Evolutionary conservation across 75 land plant genomes (phyloP).

Genomic region (Cryptomeria japonica): DNA sequence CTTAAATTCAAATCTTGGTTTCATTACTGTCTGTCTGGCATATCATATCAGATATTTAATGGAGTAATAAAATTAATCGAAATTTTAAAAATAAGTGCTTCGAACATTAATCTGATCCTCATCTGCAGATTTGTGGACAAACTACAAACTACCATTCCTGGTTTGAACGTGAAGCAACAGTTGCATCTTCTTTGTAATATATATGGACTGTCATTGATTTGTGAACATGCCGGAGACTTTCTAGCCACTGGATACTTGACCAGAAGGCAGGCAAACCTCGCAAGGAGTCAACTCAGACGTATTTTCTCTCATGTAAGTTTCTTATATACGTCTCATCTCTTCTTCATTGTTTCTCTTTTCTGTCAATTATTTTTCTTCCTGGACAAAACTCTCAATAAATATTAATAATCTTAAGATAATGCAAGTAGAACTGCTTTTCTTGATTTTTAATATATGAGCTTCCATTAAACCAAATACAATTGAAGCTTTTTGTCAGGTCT

Average conservation of each 20-base stretch:
- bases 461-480: not conserved
- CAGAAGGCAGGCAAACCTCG: conserved; percentile 22
- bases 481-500: not conserved
- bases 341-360: not conserved
- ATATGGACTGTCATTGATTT: conserved; percentile 38
- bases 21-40: not conserved
- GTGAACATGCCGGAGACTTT: conserved; percentile 35
- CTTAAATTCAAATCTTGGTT: not conserved
- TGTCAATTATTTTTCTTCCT: not conserved
- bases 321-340: not conserved
- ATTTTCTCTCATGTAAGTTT: conserved; percentile 25
- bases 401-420: not conserved
- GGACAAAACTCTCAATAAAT: not conserved
- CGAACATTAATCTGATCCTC: not conserved
- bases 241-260: conserved; percentile 44
- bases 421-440: not conserved
- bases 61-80: not conserved
- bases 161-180: conserved; percentile 24
- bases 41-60: not conserved
- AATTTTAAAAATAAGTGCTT: not conserved
- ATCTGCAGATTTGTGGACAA: conserved; percentile 35
- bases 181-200: conserved; percentile 30
- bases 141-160: conserved; percentile 19
- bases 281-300: conserved; percentile 26
- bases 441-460: not conserved